Evolutionary conservation across 169 alveolate species (phyloP), one percentile per base, ranked within the genome.

Genomic region (Babesia ovis): DNA sequence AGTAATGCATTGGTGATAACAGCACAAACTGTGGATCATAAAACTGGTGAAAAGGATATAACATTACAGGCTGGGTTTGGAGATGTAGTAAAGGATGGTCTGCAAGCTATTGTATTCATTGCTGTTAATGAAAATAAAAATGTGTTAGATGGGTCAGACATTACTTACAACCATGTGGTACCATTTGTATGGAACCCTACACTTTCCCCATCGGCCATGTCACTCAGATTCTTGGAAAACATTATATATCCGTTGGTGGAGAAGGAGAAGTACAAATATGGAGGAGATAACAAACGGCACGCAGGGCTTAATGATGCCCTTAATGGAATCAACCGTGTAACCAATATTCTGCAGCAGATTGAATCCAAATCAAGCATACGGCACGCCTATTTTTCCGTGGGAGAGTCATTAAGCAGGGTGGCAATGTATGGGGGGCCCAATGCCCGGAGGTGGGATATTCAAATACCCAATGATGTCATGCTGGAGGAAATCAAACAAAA

Each of bases 401-500:
- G 79, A 16, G 54, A 41, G 32, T 51, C 79, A 34, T 16, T 68
- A 3, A 53, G 64, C 43, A 39, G 32, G 25, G 64, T 54, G 3
- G 56, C 41, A 2, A 45, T 18, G 5, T 43, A 60, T 31, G 50
- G 29, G 43, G 70, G 70, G 22, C 18, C 23, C 8, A 45, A 42
- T 18, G 61, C 54, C 22, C 56, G 57, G 18, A 27, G 39, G 20
- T 71, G 66, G 54, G 46, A 71, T 32, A 71, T 71, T 20, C 43
- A 58, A 32, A 57, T 71, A n/a, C 70, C 70, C 22, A 60, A 27
- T 2, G 83, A 71, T 14, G 68, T 35, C 35, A 54, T 59, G 66
- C 48, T 71, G 50, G 72, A 71, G 25, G 83, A 71, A n/a, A 71
- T 71, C 42, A 71, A 60, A 46, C 32, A 37, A 20, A 57, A 71